phyloP scores from a whole-genome alignment of 2,329 filamentous ascomycete genomes.

The Apiospora malaysiana region DNA sequence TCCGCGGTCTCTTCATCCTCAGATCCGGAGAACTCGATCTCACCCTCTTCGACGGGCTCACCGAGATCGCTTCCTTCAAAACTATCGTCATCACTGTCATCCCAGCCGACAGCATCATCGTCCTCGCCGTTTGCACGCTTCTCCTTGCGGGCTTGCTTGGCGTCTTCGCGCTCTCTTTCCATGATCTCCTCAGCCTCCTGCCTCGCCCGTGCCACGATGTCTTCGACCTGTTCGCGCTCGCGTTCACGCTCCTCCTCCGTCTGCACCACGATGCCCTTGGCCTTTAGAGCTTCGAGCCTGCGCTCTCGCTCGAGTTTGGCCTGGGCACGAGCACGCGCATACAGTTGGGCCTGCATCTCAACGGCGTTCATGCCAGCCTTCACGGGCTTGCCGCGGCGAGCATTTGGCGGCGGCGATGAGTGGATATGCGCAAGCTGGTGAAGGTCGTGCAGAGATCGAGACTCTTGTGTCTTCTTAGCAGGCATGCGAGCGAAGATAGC shows the following conservation, averaged over 20 bases:
- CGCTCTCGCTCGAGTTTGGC: constrained; percentile 78
- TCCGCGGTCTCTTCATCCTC: constrained; percentile 43
- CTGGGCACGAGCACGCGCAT: constrained; percentile 78
- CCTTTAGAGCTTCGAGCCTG: constrained; percentile 75
- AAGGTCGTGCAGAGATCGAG: constrained; percentile 69
- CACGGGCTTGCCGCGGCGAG: constrained; percentile 48
- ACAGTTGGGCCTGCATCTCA: constrained; percentile 72
- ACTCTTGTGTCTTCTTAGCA: constrained; percentile 65
- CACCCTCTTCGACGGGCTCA: constrained; percentile 45
- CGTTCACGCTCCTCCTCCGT: constrained; percentile 86
- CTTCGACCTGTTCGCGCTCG: constrained; percentile 83
- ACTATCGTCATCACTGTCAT: constrained; percentile 57
- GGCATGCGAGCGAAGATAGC: constrained; percentile 75
- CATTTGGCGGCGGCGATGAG: constrained; percentile 63
- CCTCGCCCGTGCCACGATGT: constrained; percentile 84
- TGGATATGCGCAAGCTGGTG: constrained; percentile 74
- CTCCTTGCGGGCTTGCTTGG: constrained; percentile 66
- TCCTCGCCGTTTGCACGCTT: constrained; percentile 48
- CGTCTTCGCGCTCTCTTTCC: constrained; percentile 75
- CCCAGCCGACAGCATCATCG: constrained; percentile 62
- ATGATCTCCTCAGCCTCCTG: constrained; percentile 81
- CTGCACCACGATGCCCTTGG: constrained; percentile 81
- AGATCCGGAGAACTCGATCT: constrained; percentile 42
- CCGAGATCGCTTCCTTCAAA: constrained; percentile 49
- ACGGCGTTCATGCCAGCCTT: constrained; percentile 68